Conservation (phyloP, 306 rosid species). For the Luffa aegyptiaca region DNA sequence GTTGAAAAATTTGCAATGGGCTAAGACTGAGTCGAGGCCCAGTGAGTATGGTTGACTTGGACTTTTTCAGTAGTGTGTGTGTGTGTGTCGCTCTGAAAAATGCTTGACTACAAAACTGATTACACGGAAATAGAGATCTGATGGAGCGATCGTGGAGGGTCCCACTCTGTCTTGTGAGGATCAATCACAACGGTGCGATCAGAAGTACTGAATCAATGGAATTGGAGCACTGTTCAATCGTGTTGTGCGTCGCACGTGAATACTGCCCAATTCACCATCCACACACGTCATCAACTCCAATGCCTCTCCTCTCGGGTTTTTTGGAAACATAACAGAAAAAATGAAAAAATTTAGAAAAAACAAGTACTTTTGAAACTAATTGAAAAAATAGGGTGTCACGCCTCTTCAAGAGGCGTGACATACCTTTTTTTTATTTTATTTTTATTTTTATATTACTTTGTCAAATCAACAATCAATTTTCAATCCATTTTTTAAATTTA, state of each 20-base stretch:
- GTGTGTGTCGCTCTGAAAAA: not conserved
- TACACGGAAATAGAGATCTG: not conserved
- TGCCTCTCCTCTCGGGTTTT: no score
- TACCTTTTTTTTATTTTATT: no score
- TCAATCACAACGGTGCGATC: not conserved
- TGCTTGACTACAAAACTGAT: not conserved
- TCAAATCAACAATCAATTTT: no score
- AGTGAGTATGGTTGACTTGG: not conserved
- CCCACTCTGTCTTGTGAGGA: not conserved
- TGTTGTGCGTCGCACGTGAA: slow-evolving; percentile 36
- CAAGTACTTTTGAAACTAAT: no score
- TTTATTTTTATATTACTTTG: no score
- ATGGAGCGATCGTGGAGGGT: not conserved
- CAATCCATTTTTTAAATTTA: no score
- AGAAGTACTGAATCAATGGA: not conserved
- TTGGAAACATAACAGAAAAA: no score
- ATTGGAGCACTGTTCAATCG: not conserved
- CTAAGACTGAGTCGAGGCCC: slow-evolving; percentile 1
- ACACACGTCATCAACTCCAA: slow-evolving; percentile 47
- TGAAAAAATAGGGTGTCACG: no score
- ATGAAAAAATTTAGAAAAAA: no score
- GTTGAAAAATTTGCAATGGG: not conserved
- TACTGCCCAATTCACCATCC: slow-evolving; percentile 11
- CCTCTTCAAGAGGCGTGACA: no score
- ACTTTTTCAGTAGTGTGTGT: not conserved